Conservation (phyloP, 2,329 filamentous ascomycete genomes). For the Penicillium griseofulvum region DNA sequence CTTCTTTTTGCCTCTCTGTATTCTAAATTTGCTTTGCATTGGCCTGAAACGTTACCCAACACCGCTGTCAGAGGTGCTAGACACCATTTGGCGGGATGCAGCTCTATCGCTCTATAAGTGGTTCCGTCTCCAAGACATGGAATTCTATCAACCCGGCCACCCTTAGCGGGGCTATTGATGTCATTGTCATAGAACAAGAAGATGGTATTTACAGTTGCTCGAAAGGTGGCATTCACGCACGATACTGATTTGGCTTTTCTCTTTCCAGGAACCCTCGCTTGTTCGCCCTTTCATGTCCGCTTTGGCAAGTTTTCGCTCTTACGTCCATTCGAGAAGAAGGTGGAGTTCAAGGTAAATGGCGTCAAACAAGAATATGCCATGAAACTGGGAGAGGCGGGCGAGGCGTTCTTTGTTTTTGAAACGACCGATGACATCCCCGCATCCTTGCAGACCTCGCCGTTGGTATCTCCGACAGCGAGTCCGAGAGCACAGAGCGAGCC, state of each 20-base stretch:
- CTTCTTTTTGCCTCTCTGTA: slow-evolving; percentile 14
- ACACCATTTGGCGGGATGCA: slow-evolving; percentile 64
- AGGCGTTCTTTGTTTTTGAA: slow-evolving; percentile 98
- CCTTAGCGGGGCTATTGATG: slow-evolving; percentile 95
- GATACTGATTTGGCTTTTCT: slow-evolving; percentile 8
- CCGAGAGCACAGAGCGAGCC: slow-evolving; percentile 52
- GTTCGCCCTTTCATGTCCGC: slow-evolving; percentile 96
- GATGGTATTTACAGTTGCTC: slow-evolving; percentile 61
- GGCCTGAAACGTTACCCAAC: neutral
- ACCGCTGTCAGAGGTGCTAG: slow-evolving; percentile 15
- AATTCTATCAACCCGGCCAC: slow-evolving; percentile 99
- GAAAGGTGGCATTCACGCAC: neutral
- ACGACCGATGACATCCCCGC: slow-evolving; percentile 89
- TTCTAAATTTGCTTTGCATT: slow-evolving; percentile 4
- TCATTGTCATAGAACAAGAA: slow-evolving; percentile 95
- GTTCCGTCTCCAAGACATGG: slow-evolving; percentile 97
- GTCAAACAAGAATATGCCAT: slow-evolving; percentile 90
- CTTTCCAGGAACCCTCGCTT: slow-evolving; percentile 63
- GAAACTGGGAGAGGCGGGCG: slow-evolving; percentile 96
- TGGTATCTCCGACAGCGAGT: slow-evolving; percentile 85
- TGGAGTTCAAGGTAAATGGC: slow-evolving; percentile 95
- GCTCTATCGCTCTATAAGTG: slow-evolving; percentile 94
- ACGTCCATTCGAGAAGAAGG: slow-evolving; percentile 96
- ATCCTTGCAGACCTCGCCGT: slow-evolving; percentile 87
- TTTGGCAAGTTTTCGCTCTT: slow-evolving; percentile 98